Evolutionary conservation across 1,284 basidiomycete genomes (phyloP).

Genomic region (Lignosus rhinocerotis): DNA sequence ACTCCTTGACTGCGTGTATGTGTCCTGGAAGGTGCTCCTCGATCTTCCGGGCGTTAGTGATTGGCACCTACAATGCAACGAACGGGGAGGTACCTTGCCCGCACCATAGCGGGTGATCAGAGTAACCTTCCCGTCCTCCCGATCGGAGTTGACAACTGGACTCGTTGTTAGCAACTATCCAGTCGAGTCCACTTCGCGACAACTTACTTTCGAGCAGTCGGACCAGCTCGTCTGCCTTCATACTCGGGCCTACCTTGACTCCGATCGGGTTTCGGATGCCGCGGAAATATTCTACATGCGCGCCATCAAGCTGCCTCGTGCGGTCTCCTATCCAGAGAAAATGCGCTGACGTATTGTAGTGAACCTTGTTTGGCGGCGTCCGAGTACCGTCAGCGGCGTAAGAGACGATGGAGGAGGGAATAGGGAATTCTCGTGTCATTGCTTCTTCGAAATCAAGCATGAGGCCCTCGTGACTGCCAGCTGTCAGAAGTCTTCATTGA

Average conservation of each 20-base stretch:
- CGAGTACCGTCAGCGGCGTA: constrained; percentile 30
- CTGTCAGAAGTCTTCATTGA: neutral
- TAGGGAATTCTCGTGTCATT: constrained; percentile 70
- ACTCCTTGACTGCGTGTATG: constrained; percentile 81
- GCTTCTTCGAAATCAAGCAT: constrained; percentile 94
- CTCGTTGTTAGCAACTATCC: neutral
- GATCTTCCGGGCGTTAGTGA: constrained; percentile 50
- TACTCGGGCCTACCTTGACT: constrained; percentile 92
- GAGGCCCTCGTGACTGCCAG: constrained; percentile 84
- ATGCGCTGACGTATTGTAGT: constrained; percentile 89
- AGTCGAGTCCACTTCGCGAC: neutral
- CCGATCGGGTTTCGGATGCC: constrained; percentile 97
- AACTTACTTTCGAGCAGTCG: constrained; percentile 73
- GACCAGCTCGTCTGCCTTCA: constrained; percentile 83
- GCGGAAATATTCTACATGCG: constrained; percentile 94
- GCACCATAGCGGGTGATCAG: constrained; percentile 95
- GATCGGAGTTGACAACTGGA: constrained; percentile 83
- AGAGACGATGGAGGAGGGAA: constrained; percentile 34
- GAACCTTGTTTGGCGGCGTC: constrained; percentile 35
- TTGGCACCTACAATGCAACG: neutral
- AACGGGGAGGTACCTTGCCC: constrained; percentile 56
- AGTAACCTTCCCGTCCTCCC: constrained; percentile 83
- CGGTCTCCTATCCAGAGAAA: constrained; percentile 98
- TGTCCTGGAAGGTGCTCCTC: constrained; percentile 77
- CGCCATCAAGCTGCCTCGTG: constrained; percentile 90